Evolutionary conservation across 257 asterid species (phyloP).

Genomic region (Jaltomata sinuosa): DNA sequence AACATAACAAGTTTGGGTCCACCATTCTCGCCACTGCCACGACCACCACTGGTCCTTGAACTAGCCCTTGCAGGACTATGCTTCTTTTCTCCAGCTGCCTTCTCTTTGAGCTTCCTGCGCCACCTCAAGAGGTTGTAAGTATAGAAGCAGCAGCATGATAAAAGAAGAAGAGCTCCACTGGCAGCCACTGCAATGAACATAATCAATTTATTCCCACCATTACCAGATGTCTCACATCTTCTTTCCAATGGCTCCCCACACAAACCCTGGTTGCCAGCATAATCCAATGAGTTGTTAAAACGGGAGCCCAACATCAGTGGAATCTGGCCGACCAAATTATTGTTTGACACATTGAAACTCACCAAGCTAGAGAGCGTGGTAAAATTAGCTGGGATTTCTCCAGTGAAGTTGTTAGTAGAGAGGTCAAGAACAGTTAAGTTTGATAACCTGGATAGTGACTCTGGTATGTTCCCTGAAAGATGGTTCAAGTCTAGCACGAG

Average conservation of each 20-base stretch:
- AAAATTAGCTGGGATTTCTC: slow-evolving; percentile 48
- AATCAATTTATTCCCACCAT: slow-evolving; percentile 36
- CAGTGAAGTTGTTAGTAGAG: slow-evolving; percentile 33
- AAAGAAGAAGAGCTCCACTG: slow-evolving; percentile 44
- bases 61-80: slow-evolving; percentile 64
- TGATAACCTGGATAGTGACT: slow-evolving; percentile 17
- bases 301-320: slow-evolving; percentile 39
- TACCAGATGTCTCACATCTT: slow-evolving; percentile 27
- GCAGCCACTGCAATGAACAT: slow-evolving; percentile 57
- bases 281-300: slow-evolving; percentile 35
- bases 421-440: slow-evolving; percentile 24
- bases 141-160: slow-evolving; percentile 67
- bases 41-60: slow-evolving; percentile 59
- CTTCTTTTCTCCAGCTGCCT: slow-evolving; percentile 44
- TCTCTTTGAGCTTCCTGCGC: slow-evolving; percentile 52
- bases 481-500: slow-evolving; percentile 36
- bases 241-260: slow-evolving; percentile 55
- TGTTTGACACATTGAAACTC: slow-evolving; percentile 45
- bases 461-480: slow-evolving; percentile 32
- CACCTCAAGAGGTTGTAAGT: slow-evolving; percentile 55
- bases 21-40: slow-evolving; percentile 49
- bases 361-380: slow-evolving; percentile 32
- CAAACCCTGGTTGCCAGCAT: slow-evolving; percentile 39
- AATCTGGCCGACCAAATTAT: slow-evolving; percentile 47
- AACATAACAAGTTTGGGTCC: slow-evolving; percentile 67